phyloP scores from a whole-genome alignment of 768 basidiomycete species.

The Agrocybe chaxingu region DNA sequence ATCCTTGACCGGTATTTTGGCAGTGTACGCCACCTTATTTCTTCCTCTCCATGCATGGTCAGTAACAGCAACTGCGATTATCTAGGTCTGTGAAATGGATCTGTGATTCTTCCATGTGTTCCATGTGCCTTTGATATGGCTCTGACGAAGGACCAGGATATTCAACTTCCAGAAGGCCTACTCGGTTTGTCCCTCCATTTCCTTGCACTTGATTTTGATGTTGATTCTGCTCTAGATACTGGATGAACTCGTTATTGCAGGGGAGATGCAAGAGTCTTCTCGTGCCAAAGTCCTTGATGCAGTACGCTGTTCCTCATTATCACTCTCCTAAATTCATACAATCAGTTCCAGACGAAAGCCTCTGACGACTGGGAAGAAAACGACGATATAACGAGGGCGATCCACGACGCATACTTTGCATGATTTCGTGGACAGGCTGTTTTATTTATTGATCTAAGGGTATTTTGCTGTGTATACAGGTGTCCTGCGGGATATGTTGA shows the following conservation, averaged over 20 bases:
- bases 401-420: conserved; percentile 1
- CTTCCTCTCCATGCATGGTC: conserved; percentile 31
- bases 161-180: conserved; percentile 99
- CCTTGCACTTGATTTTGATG: not conserved
- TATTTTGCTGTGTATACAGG: no score
- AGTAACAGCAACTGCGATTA: conserved; percentile 36
- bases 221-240: conserved; percentile 50
- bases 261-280: conserved; percentile 92
- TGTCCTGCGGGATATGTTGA: not conserved
- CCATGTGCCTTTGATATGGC: not conserved
- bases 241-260: conserved; percentile 91
- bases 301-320: conserved; percentile 16
- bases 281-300: conserved; percentile 57
- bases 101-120: conserved; percentile 48
- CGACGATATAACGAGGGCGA: conserved; percentile 1
- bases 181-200: conserved; percentile 45
- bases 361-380: conserved; percentile 11
- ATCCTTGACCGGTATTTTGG: conserved; percentile 89
- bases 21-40: conserved; percentile 51
- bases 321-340: not conserved
- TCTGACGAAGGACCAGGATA: conserved; percentile 48
- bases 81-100: conserved; percentile 86
- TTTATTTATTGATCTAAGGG: no score
- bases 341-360: conserved; percentile 4
- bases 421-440: not conserved